These are phyloP conservation scores for Bidens hawaiensis DNA, from an alignment of 140 eudicot genomes.

Conservation along the genomic window DNA sequence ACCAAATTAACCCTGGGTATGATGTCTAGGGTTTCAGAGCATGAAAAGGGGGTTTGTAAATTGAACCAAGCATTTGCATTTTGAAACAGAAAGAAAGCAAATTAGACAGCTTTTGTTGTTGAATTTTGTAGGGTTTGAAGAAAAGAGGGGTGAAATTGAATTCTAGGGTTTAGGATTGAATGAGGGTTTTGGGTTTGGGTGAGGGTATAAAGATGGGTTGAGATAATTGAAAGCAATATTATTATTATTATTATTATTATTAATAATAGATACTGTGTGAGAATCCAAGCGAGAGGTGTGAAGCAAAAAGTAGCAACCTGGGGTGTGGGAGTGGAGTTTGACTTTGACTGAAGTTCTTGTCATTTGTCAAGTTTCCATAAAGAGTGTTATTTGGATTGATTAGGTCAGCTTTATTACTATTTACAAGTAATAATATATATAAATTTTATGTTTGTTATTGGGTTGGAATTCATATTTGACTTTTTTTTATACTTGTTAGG, in stretches of 20 bases:
- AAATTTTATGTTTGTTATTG: too few species aligned
- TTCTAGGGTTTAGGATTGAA: conserved; percentile 28
- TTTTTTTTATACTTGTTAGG: too few species aligned
- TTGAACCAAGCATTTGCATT: conserved; percentile 19
- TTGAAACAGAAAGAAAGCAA: neutral
- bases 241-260: too few species aligned
- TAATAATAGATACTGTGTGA: conserved; percentile 14
- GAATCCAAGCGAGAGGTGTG: conserved; percentile 26
- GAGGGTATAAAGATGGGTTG: neutral
- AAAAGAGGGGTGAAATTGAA: conserved; percentile 4
- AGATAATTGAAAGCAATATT: conserved; percentile 15
- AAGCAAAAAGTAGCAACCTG: conserved; percentile 18
- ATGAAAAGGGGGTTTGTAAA: conserved; percentile 8
- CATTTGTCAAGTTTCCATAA: conserved; percentile 9
- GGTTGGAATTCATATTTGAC: too few species aligned
- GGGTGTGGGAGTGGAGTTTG: conserved; percentile 37
- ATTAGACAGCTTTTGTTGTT: neutral
- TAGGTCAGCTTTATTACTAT: conserved; percentile 25
- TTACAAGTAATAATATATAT: neutral
- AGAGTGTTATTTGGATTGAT: conserved; percentile 6
- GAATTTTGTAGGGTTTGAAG: conserved; percentile 26
- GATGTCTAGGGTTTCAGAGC: conserved; percentile 26
- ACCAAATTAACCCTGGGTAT: conserved; percentile 1
- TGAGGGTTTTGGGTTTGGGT: conserved; percentile 13
- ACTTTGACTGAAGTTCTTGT: conserved; percentile 22